Conservation (phyloP, 176 grass and related monocot genomes). For the Juncus effusus region DNA sequence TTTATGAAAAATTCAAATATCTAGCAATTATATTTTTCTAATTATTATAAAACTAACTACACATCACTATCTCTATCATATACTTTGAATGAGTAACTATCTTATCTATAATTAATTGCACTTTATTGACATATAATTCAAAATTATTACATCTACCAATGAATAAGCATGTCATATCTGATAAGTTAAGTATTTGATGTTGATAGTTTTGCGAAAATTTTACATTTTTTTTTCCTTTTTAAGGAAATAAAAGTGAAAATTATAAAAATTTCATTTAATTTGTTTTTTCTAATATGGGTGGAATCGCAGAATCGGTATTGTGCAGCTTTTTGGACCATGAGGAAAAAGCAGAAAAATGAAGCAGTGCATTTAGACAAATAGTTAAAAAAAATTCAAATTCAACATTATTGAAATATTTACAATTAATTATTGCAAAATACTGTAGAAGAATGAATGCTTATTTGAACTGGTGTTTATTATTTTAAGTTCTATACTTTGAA, state of each 20-base stretch:
- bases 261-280: neutral
- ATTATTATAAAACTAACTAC: slow-evolving; percentile 9
- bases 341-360: slow-evolving; percentile 36
- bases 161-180: no score
- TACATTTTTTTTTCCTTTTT: neutral
- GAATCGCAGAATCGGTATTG: slow-evolving; percentile 68
- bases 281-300: slow-evolving; percentile 7
- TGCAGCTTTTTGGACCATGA: slow-evolving; percentile 85
- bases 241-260: neutral
- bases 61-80: slow-evolving; percentile 7
- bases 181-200: no score
- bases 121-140: no score
- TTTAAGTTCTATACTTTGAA: neutral
- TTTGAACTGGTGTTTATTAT: neutral
- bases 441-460: slow-evolving; percentile 7
- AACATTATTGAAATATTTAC: neutral
- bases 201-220: no score
- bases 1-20: slow-evolving; percentile 12
- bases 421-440: neutral
- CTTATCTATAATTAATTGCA: neutral
- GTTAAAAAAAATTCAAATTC: slow-evolving; percentile 2
- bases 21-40: slow-evolving; percentile 1
- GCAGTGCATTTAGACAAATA: slow-evolving; percentile 1
- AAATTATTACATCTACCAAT: no score
- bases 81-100: slow-evolving; percentile 14